Percentiles rank a stretch among this genome's conserved stretches.
These are phyloP conservation scores for Zea mays DNA, from an alignment of 176 grass and related monocot species.

Conservation along the genomic window Zm-B73-REFERENCE-NAM-5.0 NC_050101.1:25601501-25602000, in stretches of 20 bases:
- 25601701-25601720: conserved; percentile 15
- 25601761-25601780: not conserved
- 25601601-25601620: conserved; percentile 86
- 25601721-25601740: not conserved
- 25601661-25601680: not conserved
- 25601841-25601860: not conserved
- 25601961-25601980: not conserved
- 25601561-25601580: conserved; percentile 86
- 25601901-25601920: not conserved
- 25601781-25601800: not conserved
- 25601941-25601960: not conserved
- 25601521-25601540: conserved; percentile 81
- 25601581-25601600: conserved; percentile 80
- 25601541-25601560: conserved; percentile 88
- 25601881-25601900: not conserved
- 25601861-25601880: not conserved
- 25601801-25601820: not conserved
- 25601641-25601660: not conserved
- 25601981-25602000: no score
- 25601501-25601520: conserved; percentile 78
- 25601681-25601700: conserved; percentile 3
- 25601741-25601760: not conserved
- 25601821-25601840: not conserved
- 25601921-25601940: not conserved
- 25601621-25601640: conserved; percentile 23